phyloP scores from a whole-genome alignment of 192 early-diverging fungal genomes.

The Backusella australiensis region DNA sequence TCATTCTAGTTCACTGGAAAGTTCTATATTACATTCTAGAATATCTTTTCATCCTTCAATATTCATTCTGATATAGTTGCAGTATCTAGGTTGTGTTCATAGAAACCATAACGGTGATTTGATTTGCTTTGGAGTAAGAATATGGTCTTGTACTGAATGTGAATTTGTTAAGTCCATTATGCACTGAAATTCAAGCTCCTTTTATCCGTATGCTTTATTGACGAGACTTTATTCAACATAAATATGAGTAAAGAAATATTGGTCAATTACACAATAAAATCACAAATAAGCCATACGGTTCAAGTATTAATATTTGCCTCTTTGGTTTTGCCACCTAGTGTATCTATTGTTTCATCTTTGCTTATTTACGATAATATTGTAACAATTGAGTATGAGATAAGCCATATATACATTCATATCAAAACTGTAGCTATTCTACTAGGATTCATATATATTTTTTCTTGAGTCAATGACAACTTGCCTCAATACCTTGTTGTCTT shows the following conservation, averaged over 20 bases:
- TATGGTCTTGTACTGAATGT: not conserved
- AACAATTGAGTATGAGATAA: not conserved
- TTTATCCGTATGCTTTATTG: not conserved
- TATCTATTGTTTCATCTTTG: not conserved
- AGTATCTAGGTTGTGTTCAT: too few relatives aligned
- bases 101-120: too few relatives aligned
- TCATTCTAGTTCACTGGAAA: too few relatives aligned
- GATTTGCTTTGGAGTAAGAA: not conserved
- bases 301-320: constrained; percentile 1
- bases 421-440: not conserved
- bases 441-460: not conserved
- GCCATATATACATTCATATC: not conserved
- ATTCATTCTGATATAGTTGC: too few relatives aligned
- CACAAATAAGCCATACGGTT: not conserved
- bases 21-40: too few relatives aligned
- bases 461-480: not conserved
- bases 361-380: not conserved
- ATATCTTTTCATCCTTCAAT: too few relatives aligned
- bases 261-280: not conserved
- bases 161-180: not conserved
- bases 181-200: not conserved
- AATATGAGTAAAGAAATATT: not conserved
- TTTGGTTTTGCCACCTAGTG: not conserved
- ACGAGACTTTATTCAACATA: not conserved
- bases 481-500: not conserved